Base-by-base conservation (phyloP, 2,329 filamentous ascomycete genomes). In the Cladosporium sp. region DNA sequence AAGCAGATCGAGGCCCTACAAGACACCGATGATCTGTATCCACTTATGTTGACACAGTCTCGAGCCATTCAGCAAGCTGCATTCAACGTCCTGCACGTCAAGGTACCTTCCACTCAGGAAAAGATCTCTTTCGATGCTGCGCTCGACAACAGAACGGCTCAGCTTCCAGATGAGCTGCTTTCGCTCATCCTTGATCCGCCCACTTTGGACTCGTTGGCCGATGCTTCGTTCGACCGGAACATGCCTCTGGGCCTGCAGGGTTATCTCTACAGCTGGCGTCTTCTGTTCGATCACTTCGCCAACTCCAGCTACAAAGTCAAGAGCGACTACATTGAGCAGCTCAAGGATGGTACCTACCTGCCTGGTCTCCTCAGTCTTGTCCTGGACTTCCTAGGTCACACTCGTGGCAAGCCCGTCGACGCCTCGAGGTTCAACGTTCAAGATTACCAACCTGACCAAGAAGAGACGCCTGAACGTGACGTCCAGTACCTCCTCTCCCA, bases 181-280 rank as follows among this genome's bases (percentile, higher is more conserved):
- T 95, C 89, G 0, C 76, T 97, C 1, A 77, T 97, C 11, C 77
- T 95, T 0, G 87, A 95, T 56, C 78, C 86, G 0, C 88, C 92
- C 0, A 84, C 83, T 0, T 74, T 87, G 2, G 80, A 86, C n/a
- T 76, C 77, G 10, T 80, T 89, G 43, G 76, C 79, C 0, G 82
- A 87, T 43, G 79, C 85, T 8, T 74, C 79, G 34, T 82, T 90
- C 18, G 77, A 83, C 4, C 75, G 80, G 13, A 73, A 66, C 33
- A 86, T 91, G 61, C 89, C 89, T 9, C 73, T 82, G 0, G 66
- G 80, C 0, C 75, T 95, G 44, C 82, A 89, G 49, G 83, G 85
- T 9, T 98, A 96, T 63, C 77, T 98, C 2, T 75, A 95, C 28
- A 87, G 89, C 9, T 98, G 93, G 93, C 82, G 88, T 58, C 76